Evolutionary conservation across 2,329 filamentous ascomycete species (phyloP), one percentile per base, ranked within the genome.

Genomic region (Pezicula neosporulosa): DNA sequence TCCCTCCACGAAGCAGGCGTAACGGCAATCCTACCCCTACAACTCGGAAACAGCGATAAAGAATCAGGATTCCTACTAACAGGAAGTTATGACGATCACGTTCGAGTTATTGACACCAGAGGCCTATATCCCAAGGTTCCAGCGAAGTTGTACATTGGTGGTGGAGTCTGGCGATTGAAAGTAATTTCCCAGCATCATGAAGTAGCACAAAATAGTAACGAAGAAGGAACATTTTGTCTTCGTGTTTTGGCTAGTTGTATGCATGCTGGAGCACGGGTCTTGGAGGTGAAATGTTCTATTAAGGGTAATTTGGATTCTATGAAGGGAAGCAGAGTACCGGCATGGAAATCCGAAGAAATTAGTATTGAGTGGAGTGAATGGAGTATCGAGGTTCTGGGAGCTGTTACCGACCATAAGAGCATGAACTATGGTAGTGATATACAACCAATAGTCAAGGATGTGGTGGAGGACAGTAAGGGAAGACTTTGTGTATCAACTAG

Each of bases 341-440:
- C 9, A 33, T 33, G 30, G 30, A 33, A 2, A 5, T 33, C 12
- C 4, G 12, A 13, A 66, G 68, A 55, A 53, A 71, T 50, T n/a
- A 30, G 48, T 27, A 43, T 54, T 39, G 47, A 35, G 36, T 48
- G 38, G 18, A 16, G 19, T 36, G 56, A 57, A 16, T 90, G 86
- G 80, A 64, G 63, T 1, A 85, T 94, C 51, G 72, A 78, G 41
- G 75, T 93, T 1, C 59, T 92, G 44, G 85, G 80, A 0, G 80
- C 77, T 48, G 96, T 96, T 63, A 87, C 90, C 60, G 88, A 93
- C 65, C 91, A 97, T 66, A 77, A 88, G 70, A 96, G 90, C 67
- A 96, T 97, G 90, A 96, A 96, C 63, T 97, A 97, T 67, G 92
- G 87, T 6, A 89, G 87, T 60, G 91, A 92, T 68, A 80, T 83